Conservation (phyloP, 2,329 filamentous ascomycete genomes). For the Cladosporium sp. region DNA sequence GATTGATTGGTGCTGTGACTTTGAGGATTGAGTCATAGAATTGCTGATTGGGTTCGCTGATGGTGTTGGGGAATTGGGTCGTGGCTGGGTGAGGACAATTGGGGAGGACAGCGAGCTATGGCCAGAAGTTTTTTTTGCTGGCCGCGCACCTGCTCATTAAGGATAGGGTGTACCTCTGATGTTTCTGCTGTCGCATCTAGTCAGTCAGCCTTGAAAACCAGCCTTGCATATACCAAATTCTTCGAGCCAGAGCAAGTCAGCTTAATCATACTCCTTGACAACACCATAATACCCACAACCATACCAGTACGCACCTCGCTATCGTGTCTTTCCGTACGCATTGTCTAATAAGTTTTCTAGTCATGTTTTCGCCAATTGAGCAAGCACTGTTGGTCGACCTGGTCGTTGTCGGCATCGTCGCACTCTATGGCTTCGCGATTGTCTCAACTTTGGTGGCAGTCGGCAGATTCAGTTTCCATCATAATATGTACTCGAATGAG, state of each 20-base stretch:
- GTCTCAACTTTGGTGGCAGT: background rate
- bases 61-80: background rate
- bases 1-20: background rate
- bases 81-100: background rate
- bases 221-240: too few relatives aligned
- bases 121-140: background rate
- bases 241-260: background rate
- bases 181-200: too few relatives aligned
- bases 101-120: background rate
- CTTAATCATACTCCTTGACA: background rate
- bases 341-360: too few relatives aligned
- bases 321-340: too few relatives aligned
- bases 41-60: background rate
- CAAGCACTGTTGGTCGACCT: background rate
- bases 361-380: background rate
- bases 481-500: background rate
- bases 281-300: too few relatives aligned
- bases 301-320: too few relatives aligned
- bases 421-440: background rate
- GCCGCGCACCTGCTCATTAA: background rate
- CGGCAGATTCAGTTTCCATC: background rate
- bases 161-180: background rate
- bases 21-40: background rate
- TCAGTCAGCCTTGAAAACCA: too few relatives aligned
- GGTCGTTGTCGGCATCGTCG: background rate